Evolutionary conservation across 164 flowering plant species (phyloP).

Genomic region (Santalum album): DNA sequence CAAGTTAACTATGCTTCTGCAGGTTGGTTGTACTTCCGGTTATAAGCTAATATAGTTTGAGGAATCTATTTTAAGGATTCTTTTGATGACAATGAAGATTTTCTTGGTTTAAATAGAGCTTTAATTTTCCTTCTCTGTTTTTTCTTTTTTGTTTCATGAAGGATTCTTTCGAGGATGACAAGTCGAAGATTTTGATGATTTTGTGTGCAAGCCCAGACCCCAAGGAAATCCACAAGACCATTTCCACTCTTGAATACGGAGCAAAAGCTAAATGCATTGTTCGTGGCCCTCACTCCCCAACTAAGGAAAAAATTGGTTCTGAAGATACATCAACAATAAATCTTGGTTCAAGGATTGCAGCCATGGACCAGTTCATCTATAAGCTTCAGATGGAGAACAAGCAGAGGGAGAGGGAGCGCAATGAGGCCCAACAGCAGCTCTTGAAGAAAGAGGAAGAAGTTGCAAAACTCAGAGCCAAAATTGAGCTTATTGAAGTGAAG

Average conservation of each 20-base stretch:
- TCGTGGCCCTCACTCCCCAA: slow-evolving; percentile 79
- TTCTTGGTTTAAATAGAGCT: background rate
- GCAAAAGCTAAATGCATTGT: slow-evolving; percentile 98
- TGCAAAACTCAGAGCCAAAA: slow-evolving; percentile 45
- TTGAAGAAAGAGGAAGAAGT: slow-evolving; percentile 79
- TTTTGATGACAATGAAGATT: background rate
- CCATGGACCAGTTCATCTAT: slow-evolving; percentile 83
- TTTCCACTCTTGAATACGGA: slow-evolving; percentile 92
- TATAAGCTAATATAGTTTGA: no score
- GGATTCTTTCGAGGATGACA: slow-evolving; percentile 98
- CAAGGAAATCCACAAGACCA: slow-evolving; percentile 85
- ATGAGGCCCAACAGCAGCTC: slow-evolving; percentile 62
- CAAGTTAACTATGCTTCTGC: slow-evolving; percentile 93
- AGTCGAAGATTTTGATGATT: slow-evolving; percentile 88
- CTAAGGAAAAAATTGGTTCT: slow-evolving; percentile 41
- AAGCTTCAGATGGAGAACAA: slow-evolving; percentile 88
- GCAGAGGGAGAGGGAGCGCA: slow-evolving; percentile 61
- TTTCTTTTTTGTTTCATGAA: slow-evolving; percentile 12
- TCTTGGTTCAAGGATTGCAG: slow-evolving; percentile 74
- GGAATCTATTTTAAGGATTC: background rate
- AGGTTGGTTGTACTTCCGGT: slow-evolving; percentile 51
- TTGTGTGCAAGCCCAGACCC: slow-evolving; percentile 97
- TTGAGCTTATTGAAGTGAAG: slow-evolving; percentile 31
- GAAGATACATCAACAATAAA: slow-evolving; percentile 63
- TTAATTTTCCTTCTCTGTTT: background rate